Evolutionary conservation across 441 rosid genomes (phyloP).

Genomic region (Macaranga tanarius): DNA sequence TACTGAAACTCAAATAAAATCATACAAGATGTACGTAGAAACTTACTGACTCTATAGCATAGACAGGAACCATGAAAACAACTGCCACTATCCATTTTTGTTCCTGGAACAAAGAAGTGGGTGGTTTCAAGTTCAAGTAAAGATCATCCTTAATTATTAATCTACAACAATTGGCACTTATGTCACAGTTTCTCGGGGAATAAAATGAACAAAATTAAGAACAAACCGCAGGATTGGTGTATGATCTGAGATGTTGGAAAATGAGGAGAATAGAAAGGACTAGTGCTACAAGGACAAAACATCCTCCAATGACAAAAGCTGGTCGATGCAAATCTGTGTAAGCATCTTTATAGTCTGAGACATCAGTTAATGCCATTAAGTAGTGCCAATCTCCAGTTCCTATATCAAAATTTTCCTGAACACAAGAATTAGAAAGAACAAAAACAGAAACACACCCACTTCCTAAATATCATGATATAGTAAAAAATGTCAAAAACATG

Average conservation of each 20-base stretch:
- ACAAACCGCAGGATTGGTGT: constrained; percentile 75
- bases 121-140: background rate
- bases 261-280: constrained; percentile 53
- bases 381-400: background rate
- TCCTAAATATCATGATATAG: too few relatives aligned
- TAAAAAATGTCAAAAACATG: too few relatives aligned
- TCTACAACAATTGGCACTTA: background rate
- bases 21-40: background rate
- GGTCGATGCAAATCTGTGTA: constrained; percentile 53
- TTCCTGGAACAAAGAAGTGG: constrained; percentile 44
- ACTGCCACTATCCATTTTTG: constrained; percentile 88
- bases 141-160: too few relatives aligned
- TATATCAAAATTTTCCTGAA: background rate
- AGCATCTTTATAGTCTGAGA: constrained; percentile 19
- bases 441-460: background rate
- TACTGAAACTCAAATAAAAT: background rate
- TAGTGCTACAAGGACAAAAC: constrained; percentile 59
- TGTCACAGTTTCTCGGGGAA: background rate
- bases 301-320: constrained; percentile 60
- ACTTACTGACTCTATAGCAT: constrained; percentile 81
- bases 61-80: constrained; percentile 86
- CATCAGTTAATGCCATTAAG: constrained; percentile 13
- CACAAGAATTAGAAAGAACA: background rate
- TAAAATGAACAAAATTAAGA: background rate
- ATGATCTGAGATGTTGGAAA: constrained; percentile 74